Conservation (phyloP, 306 rosid species). For the Astragalus membranaceus region DNA sequence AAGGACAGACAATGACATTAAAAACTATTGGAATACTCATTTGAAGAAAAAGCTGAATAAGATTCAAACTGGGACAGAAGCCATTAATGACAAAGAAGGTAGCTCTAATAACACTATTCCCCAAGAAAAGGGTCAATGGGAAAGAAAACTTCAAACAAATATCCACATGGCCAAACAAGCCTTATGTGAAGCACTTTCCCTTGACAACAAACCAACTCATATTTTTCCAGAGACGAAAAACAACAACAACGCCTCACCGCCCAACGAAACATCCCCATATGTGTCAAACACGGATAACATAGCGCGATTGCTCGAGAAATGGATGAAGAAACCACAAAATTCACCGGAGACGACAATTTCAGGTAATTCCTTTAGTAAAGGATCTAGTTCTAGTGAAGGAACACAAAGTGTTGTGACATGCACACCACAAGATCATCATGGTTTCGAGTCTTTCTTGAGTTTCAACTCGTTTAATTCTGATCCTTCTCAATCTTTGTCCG, state of each 20-base stretch:
- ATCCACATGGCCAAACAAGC: constrained; percentile 87
- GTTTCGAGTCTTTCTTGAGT: constrained; percentile 44
- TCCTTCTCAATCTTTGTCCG: constrained; percentile 30
- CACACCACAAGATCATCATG: constrained; percentile 28
- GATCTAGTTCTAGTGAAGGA: constrained; percentile 45
- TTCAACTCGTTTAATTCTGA: constrained; percentile 50
- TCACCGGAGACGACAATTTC: constrained; percentile 20
- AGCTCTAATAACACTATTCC: constrained; percentile 16
- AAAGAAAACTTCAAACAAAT: constrained; percentile 93
- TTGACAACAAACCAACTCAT: constrained; percentile 43
- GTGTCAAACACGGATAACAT: constrained; percentile 79
- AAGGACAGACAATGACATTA: constrained; percentile 64
- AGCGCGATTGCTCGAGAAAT: constrained; percentile 56
- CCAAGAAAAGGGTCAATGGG: constrained; percentile 80
- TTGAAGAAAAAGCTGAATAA: constrained; percentile 50
- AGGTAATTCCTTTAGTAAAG: background rate
- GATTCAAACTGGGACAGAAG: background rate
- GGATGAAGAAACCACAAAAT: constrained; percentile 59
- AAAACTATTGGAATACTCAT: constrained; percentile 65
- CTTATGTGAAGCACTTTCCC: constrained; percentile 74
- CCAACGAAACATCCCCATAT: constrained; percentile 23
- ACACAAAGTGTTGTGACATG: constrained; percentile 28
- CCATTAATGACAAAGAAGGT: constrained; percentile 4
- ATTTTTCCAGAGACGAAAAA: constrained; percentile 20
- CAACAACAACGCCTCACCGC: background rate